These are phyloP conservation scores for Sclerotinia minor DNA, from an alignment of 2,329 filamentous ascomycete genomes.

Conservation along the genomic window DNA sequence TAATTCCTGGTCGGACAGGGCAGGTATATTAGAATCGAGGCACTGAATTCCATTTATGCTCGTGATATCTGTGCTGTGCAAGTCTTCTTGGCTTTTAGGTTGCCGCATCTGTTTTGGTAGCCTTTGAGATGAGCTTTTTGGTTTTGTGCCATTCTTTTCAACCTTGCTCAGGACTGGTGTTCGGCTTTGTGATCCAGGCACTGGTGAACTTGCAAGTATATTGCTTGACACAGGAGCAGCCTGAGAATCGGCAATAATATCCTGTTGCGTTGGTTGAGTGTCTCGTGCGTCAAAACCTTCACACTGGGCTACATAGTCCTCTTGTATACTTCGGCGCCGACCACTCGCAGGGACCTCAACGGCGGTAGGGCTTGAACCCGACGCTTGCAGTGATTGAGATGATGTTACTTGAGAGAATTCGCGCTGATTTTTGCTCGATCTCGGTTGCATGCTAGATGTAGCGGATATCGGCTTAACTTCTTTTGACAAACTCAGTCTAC, in stretches of 20 bases:
- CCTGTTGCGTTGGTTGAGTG: slow-evolving; percentile 32
- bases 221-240: slow-evolving; percentile 14
- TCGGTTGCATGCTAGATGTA: not conserved
- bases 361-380: slow-evolving; percentile 1
- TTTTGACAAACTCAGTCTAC: not conserved
- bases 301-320: slow-evolving; percentile 38
- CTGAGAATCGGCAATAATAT: slow-evolving; percentile 39
- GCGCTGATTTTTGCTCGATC: not conserved
- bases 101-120: not conserved
- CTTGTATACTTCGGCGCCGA: slow-evolving; percentile 33
- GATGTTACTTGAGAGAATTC: not conserved
- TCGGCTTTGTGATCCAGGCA: not conserved
- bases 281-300: slow-evolving; percentile 34
- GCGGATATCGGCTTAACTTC: not conserved
- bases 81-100: not conserved
- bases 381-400: not conserved
- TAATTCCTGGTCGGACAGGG: slow-evolving; percentile 3
- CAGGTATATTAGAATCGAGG: not conserved
- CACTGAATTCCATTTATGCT: not conserved
- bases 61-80: not conserved
- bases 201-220: slow-evolving; percentile 14
- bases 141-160: not conserved
- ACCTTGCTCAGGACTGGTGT: not conserved
- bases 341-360: slow-evolving; percentile 36
- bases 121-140: slow-evolving; percentile 1